These are phyloP conservation scores for Hanseniaspora opuntiae DNA, from an alignment of 805 yeast species.

Conservation along the genomic window DNA sequence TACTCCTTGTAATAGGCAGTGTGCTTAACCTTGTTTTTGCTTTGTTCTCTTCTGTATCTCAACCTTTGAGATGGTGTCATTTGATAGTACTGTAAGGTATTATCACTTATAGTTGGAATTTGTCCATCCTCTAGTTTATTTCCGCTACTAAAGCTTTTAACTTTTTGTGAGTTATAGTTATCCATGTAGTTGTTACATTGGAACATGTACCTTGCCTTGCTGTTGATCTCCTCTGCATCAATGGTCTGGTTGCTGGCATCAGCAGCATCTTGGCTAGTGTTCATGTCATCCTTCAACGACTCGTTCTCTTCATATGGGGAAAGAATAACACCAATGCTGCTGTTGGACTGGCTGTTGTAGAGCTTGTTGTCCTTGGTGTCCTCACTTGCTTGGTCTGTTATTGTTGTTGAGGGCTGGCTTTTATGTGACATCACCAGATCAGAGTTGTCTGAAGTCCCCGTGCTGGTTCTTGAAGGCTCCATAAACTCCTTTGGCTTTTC, in stretches of 20 bases:
- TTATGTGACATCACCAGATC: slow-evolving; percentile 9
- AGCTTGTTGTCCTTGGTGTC: neutral
- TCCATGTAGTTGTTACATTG: neutral
- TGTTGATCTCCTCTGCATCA: neutral
- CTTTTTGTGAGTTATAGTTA: neutral
- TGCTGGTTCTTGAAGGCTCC: slow-evolving; percentile 1
- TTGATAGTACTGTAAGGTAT: slow-evolving; percentile 1
- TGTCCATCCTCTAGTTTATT: neutral
- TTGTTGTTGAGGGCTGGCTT: slow-evolving; percentile 9
- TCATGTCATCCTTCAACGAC: neutral
- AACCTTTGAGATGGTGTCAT: slow-evolving; percentile 32
- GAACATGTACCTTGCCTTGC: slow-evolving; percentile 3
- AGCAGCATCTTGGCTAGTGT: neutral
- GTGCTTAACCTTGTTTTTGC: slow-evolving; percentile 24
- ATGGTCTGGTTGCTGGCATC: neutral
- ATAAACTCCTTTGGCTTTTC: neutral
- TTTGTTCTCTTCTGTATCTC: slow-evolving; percentile 29
- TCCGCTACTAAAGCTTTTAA: neutral
- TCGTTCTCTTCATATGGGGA: neutral
- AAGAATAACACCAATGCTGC: neutral
- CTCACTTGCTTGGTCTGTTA: neutral
- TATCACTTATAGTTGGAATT: neutral
- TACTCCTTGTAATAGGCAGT: slow-evolving; percentile 27
- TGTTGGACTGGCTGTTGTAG: neutral
- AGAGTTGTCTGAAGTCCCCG: slow-evolving; percentile 1